A percentile compares a stretch with the other conserved stretches of the same genome.
phyloP scores from a whole-genome alignment of 257 asterid species.

The Solanum verrucosum region DNA sequence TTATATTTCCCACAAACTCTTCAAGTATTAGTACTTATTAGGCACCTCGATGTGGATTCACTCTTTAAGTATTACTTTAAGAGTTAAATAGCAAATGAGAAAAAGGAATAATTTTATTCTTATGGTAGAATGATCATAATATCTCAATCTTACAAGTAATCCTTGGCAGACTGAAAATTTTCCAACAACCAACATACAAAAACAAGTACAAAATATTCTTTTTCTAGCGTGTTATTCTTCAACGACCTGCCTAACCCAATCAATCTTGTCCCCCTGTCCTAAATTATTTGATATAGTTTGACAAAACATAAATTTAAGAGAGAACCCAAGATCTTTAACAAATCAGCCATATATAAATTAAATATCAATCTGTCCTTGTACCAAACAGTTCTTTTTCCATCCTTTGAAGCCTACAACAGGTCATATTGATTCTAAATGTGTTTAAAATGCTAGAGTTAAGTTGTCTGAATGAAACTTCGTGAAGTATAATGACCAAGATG shows the following conservation, averaged over 20 bases:
- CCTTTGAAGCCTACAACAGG: background rate
- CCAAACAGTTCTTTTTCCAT: background rate
- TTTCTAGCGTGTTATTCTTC: background rate
- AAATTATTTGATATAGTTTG: background rate
- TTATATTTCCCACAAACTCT: background rate
- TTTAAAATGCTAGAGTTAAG: background rate
- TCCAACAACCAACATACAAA: background rate
- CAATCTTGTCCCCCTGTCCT: background rate
- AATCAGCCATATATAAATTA: background rate
- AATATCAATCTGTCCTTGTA: background rate
- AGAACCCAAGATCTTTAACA: background rate
- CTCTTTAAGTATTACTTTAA: background rate
- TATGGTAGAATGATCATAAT: background rate
- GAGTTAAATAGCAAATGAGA: background rate
- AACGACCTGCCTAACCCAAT: background rate
- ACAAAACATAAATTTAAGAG: background rate
- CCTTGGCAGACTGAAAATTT: background rate
- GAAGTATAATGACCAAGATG: background rate
- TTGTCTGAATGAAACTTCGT: background rate
- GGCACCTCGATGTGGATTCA: background rate
- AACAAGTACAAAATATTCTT: background rate
- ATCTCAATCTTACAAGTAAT: background rate
- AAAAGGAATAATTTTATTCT: background rate
- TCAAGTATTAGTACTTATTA: background rate
- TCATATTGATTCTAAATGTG: background rate